These are phyloP conservation scores for Fusarium algeriense DNA, from an alignment of 2,329 filamentous ascomycete species.

Conservation along the genomic window DNA sequence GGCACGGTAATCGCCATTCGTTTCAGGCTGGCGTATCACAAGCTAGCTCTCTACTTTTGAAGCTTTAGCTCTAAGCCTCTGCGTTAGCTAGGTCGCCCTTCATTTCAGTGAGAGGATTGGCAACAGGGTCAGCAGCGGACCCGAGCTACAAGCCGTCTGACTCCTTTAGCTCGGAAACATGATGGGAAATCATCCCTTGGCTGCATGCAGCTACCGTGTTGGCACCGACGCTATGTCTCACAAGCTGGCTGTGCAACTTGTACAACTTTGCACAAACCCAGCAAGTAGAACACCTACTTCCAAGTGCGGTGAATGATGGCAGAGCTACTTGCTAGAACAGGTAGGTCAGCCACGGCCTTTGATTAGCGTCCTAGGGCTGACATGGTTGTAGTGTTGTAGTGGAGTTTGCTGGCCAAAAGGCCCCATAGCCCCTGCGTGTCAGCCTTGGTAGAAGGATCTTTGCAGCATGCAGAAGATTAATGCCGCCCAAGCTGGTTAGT, in stretches of 20 bases:
- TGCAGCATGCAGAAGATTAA: constrained; percentile 28
- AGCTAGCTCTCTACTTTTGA: constrained; percentile 5
- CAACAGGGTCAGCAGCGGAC: constrained; percentile 39
- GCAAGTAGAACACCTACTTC: not conserved
- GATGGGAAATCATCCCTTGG: not conserved
- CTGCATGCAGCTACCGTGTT: constrained; percentile 14
- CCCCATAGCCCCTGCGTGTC: constrained; percentile 14
- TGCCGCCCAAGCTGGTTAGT: constrained; percentile 29
- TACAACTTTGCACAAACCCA: constrained; percentile 21
- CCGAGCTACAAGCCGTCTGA: constrained; percentile 32
- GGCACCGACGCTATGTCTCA: constrained; percentile 7
- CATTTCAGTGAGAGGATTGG: constrained; percentile 38
- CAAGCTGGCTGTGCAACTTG: constrained; percentile 38
- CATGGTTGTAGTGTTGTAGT: constrained; percentile 31
- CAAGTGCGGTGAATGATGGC: constrained; percentile 5
- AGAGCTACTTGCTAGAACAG: not conserved
- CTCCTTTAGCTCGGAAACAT: constrained; percentile 8
- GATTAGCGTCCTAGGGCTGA: constrained; percentile 47
- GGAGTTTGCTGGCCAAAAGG: constrained; percentile 18
- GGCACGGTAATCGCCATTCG: constrained; percentile 22
- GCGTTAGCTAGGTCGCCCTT: constrained; percentile 31
- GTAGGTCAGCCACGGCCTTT: constrained; percentile 14
- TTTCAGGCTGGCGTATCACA: constrained; percentile 21
- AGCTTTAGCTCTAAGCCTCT: constrained; percentile 29
- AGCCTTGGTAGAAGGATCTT: constrained; percentile 29